Base-by-base conservation (phyloP, 73 alveolate species). In the Paramecium primaurelia region DNA sequence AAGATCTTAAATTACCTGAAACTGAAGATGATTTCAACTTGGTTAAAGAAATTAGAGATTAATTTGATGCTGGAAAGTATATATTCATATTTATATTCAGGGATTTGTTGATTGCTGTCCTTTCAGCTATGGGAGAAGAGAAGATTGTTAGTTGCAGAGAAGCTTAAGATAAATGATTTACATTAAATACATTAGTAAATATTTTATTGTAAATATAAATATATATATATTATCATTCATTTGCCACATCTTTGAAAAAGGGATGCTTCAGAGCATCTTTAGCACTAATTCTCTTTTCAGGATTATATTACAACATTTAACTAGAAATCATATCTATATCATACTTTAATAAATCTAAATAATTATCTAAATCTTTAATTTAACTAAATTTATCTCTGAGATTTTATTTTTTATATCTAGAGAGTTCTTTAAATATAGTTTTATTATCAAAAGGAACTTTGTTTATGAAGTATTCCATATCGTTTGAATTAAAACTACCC, bases 1-100 rank as follows among this genome's bases (percentile, higher is more conserved):
- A 97, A 88, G 99, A 97, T 86, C 92, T 97, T 22, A 97, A 93
- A 92, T 94, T 96, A 92, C 98, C 99, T 37, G 98, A 97, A 95
- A 88, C 96, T 59, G 98, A 95, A 69, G 92, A 91, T 87, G 96
- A 93, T 83, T 95, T 94, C 94, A 97, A 93, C 2, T 93, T 96
- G 77, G 93, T 85, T 18, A 93, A 93, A 45, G 92, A 95, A 92
- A 59, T 96, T 68, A 86, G 93, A 69, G 96, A 69, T 32, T 47
- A 86, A 93, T 91, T 96, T 92, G 96, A 92, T 16, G 98, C 87
- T 5, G 99, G 97, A 59, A 96, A 94, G 94, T 80, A 80, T 4
- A 45, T 47, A 32, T 32, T n/a, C 14, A 32, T 54, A 54, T 80
- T 44, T 12, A 80, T 10, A 80, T 10, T 9, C 25, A 32, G 91